phyloP scores from a whole-genome alignment of 2,329 filamentous ascomycete species.

The Fusarium caatingaense region DNA sequence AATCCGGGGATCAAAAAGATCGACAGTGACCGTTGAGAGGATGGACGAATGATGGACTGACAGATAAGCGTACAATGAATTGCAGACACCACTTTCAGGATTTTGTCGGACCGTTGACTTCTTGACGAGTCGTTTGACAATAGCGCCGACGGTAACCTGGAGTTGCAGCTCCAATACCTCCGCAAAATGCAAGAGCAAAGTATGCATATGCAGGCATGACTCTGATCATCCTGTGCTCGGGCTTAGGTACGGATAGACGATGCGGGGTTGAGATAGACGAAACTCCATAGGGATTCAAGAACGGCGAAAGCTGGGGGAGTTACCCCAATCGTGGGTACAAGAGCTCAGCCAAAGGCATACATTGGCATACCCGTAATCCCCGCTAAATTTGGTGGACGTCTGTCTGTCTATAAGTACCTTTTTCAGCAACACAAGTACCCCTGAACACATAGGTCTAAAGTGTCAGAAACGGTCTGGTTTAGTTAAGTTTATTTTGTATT shows the following conservation, averaged over 20 bases:
- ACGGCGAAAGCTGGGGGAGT: not conserved
- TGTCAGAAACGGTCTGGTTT: not conserved
- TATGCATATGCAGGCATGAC: not conserved
- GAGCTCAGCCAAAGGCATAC: not conserved
- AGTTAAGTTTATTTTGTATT: not conserved
- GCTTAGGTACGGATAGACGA: not conserved
- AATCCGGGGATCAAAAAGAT: not conserved
- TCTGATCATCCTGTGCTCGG: not conserved
- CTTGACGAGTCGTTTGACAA: not conserved
- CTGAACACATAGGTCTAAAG: not conserved
- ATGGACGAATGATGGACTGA: conserved; percentile 2
- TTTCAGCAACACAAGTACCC: not conserved
- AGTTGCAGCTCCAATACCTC: conserved; percentile 4
- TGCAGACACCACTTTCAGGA: not conserved
- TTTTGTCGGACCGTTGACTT: conserved; percentile 21
- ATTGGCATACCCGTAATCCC: not conserved
- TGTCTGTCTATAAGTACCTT: not conserved
- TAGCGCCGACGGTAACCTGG: conserved; percentile 5
- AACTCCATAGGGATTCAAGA: not conserved
- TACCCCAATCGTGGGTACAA: not conserved
- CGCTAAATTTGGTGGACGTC: not conserved
- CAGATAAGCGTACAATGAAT: not conserved
- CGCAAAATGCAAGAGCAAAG: not conserved
- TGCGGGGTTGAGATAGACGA: conserved; percentile 5
- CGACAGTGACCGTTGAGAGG: conserved; percentile 1